Base-by-base conservation (phyloP, 805 yeast genomes). In the Pichia nanzhaoensis region DNA sequence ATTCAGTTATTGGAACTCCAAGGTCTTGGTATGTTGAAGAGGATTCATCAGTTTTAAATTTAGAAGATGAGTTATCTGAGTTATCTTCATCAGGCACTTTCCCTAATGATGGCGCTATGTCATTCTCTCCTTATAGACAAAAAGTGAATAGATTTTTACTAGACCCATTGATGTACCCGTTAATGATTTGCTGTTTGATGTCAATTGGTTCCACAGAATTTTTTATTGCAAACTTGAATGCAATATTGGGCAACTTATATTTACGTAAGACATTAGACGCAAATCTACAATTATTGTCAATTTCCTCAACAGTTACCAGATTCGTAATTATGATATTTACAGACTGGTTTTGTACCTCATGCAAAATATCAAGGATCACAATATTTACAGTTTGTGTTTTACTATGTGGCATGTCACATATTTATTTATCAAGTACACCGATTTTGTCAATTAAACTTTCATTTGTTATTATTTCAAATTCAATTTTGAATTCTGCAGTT, bases 151-250 rank as follows among this genome's bases (percentile, higher is more conserved):
- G n/a, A 4, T 58, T 58, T 50, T 60, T 80, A 34, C 59, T 58
- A 27, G 88, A 84, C 55, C 71, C 73, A 10, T 71, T 82, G 2
- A 76, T 88, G 43, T 84, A 88, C 71, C 57, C 84, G 2, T 65
- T 88, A 19, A 68, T 85, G 32, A 47, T 74, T 5, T 75, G 88
- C 13, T 75, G 88, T 48, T 66, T 88, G 27, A 65, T 84, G 39
- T 77, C 83, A 21, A 66, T 87, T 34, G 96, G 97, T 0, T 89
- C 95, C 1, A 70, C 87, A 41, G 98, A 90, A 56, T 83, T 89
- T 73, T 89, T 81, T 61, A 77, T 86, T 52, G 84, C 88, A 45
- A 87, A 90, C 58, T 74, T 90, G 72, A 90, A 90, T 43, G 59
- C 68, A 5, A 58, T 64, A n/a, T 48, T 62, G 34, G 49, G 37